Conservation (phyloP, 805 yeast species). For the Candida railenensis region DNA sequence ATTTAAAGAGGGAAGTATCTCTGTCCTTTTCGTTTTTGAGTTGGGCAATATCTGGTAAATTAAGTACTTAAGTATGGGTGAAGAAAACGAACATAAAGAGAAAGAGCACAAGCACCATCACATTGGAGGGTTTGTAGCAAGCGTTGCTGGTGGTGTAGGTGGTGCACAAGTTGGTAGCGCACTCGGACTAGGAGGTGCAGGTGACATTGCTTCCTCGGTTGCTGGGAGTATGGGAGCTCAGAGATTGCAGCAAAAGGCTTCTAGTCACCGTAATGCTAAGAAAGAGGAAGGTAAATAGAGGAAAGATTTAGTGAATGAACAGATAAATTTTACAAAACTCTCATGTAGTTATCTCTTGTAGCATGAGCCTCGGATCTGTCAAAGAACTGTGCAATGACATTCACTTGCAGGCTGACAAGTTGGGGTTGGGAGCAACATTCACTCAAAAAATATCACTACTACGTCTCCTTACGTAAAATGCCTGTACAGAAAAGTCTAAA, state of each 20-base stretch:
- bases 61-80: conserved; percentile 12
- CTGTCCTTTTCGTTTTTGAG: too few relatives aligned
- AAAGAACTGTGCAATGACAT: too few relatives aligned
- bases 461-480: too few relatives aligned
- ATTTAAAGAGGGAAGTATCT: neutral
- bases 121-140: conserved; percentile 5
- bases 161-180: conserved; percentile 27
- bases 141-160: conserved; percentile 16
- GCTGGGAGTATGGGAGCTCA: conserved; percentile 25
- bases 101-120: conserved; percentile 2
- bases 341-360: too few relatives aligned
- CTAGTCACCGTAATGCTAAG: conserved; percentile 10
- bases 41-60: too few relatives aligned
- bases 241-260: conserved; percentile 21
- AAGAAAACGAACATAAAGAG: conserved; percentile 9
- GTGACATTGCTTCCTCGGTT: conserved; percentile 26
- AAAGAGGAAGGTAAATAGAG: conserved; percentile 4
- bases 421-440: too few relatives aligned
- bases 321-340: too few relatives aligned
- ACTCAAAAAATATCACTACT: too few relatives aligned
- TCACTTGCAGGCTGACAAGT: too few relatives aligned
- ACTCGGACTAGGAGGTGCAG: conserved; percentile 20
- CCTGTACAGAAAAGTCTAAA: too few relatives aligned
- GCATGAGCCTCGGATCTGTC: too few relatives aligned
- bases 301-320: too few relatives aligned